Percentiles rank a stretch among this genome's conserved stretches.
Evolutionary conservation across 139 green algal species (phyloP).

Genomic region (Chlamydomonas sp.): DNA sequence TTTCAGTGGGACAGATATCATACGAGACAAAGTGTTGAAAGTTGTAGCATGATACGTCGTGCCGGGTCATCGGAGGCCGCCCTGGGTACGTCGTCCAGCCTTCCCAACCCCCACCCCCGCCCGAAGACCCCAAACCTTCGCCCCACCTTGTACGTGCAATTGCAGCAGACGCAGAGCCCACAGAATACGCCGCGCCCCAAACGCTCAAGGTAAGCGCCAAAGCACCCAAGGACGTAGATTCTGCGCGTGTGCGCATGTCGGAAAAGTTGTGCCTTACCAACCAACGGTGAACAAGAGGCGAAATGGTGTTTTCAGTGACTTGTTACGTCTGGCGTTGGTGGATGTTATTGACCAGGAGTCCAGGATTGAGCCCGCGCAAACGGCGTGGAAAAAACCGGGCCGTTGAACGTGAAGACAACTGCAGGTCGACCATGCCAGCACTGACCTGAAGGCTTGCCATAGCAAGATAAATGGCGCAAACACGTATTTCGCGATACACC

Average conservation of each 20-base stretch:
- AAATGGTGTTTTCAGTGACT: background rate
- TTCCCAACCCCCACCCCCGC: too few relatives aligned
- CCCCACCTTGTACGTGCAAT: constrained; percentile 12
- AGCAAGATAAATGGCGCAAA: constrained; percentile 14
- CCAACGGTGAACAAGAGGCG: background rate
- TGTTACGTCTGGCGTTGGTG: too few relatives aligned
- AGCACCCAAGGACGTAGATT: constrained; percentile 18
- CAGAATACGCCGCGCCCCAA: constrained; percentile 13
- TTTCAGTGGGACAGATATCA: too few relatives aligned
- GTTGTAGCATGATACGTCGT: too few relatives aligned
- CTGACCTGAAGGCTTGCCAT: background rate
- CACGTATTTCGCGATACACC: background rate
- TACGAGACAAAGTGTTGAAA: too few relatives aligned
- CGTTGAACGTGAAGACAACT: background rate
- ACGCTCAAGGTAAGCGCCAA: constrained; percentile 13
- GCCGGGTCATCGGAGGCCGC: too few relatives aligned
- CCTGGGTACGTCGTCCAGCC: too few relatives aligned
- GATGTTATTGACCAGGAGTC: too few relatives aligned
- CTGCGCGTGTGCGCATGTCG: background rate
- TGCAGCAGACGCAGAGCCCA: constrained; percentile 17
- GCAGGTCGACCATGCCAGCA: background rate
- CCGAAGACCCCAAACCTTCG: background rate
- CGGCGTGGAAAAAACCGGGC: too few relatives aligned
- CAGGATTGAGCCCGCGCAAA: background rate
- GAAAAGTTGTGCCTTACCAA: background rate